Percentiles rank a stretch among this genome's conserved stretches.
Evolutionary conservation across 352 stramenopile genomes (phyloP).

Genomic region (Pythium monospermum): DNA sequence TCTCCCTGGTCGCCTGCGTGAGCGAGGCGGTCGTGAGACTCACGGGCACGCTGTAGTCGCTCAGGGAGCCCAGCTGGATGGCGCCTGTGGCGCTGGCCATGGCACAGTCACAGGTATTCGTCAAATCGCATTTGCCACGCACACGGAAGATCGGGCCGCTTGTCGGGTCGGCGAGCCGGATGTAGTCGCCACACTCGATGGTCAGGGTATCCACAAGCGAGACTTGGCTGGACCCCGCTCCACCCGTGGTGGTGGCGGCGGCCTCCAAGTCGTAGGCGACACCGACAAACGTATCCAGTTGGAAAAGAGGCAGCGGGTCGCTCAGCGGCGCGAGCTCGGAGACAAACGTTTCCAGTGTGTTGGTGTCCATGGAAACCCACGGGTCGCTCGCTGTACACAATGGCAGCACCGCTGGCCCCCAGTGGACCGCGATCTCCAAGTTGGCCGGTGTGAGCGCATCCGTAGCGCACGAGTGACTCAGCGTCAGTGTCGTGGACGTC

Average conservation of each 20-base stretch:
- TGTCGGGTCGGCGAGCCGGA: constrained; percentile 48
- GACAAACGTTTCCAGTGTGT: constrained; percentile 24
- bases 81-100: constrained; percentile 17
- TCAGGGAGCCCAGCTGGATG: constrained; percentile 42
- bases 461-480: constrained; percentile 28
- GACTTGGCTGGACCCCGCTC: constrained; percentile 26
- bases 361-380: constrained; percentile 38
- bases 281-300: constrained; percentile 45
- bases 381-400: constrained; percentile 45
- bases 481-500: constrained; percentile 20
- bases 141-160: constrained; percentile 52
- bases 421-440: constrained; percentile 46
- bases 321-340: constrained; percentile 25
- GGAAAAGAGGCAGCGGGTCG: constrained; percentile 50
- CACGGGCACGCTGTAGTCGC: constrained; percentile 31
- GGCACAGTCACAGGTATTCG: constrained; percentile 39
- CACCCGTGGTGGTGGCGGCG: constrained; percentile 7
- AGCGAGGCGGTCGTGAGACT: constrained; percentile 45
- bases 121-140: constrained; percentile 45
- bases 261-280: constrained; percentile 35
- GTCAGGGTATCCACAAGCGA: constrained; percentile 25
- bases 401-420: constrained; percentile 60
- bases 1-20: constrained; percentile 45
- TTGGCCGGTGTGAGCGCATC: constrained; percentile 15
- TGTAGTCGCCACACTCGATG: constrained; percentile 61